Percentiles rank a stretch among this genome's conserved stretches.
Conservation (phyloP, 1,139 yeast species). For the Ashbya aceris region DNA sequence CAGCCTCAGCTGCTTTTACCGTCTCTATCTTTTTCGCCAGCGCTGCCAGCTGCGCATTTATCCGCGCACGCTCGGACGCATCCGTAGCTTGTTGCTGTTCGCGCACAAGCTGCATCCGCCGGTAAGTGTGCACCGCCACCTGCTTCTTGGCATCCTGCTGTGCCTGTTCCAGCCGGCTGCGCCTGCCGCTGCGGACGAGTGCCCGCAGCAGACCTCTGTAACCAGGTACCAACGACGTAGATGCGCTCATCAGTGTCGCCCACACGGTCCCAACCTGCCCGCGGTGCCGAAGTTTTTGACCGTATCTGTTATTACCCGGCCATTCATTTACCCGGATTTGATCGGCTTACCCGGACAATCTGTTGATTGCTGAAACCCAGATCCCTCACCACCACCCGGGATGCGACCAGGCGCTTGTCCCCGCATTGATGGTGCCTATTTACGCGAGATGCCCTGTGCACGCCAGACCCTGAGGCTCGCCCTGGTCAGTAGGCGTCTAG, state of each 20-base stretch:
- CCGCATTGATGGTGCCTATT: no score
- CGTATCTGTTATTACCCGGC: no score
- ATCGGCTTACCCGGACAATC: no score
- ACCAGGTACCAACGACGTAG: slow-evolving; percentile 8
- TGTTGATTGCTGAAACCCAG: no score
- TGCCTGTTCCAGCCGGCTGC: slow-evolving; percentile 37
- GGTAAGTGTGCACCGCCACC: slow-evolving; percentile 45
- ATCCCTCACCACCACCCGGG: no score
- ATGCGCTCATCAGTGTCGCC: not conserved
- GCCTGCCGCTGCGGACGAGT: slow-evolving; percentile 37
- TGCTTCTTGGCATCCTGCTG: slow-evolving; percentile 41
- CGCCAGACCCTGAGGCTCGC: no score
- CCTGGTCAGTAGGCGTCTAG: no score
- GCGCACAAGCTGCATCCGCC: slow-evolving; percentile 40
- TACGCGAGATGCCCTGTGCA: no score
- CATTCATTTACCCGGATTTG: no score
- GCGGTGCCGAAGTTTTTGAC: no score
- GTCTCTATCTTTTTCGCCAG: slow-evolving; percentile 25
- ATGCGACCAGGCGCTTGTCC: no score
- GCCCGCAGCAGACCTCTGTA: slow-evolving; percentile 35
- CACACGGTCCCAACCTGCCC: not conserved
- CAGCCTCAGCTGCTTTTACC: slow-evolving; percentile 16
- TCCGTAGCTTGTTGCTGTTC: slow-evolving; percentile 25
- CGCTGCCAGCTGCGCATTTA: slow-evolving; percentile 30
- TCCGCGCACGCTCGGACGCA: slow-evolving; percentile 20